Evolutionary conservation across 495 filamentous ascomycete genomes (phyloP), one percentile per base, ranked within the genome.

Genomic region (Aspergillus sclerotiicarbonarius): DNA sequence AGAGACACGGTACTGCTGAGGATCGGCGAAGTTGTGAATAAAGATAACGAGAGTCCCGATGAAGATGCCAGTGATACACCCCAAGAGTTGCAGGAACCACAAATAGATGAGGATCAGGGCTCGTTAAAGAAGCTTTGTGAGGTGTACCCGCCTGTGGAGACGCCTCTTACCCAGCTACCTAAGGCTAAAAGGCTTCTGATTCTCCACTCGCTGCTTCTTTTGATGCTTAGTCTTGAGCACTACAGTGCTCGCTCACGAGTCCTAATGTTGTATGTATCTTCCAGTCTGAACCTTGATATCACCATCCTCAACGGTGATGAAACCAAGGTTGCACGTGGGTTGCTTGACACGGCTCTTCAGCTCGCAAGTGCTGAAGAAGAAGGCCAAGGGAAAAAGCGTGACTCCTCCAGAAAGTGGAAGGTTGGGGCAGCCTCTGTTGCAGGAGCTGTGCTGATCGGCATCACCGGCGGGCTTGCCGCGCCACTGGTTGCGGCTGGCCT

Each of bases 401-500:
- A 86, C 59, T 65, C 75, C 18, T 67, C 80, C 1, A 80, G 88
- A 51, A 88, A 86, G 68, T 94, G 87, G 88, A 96, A 91, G 67
- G 82, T 91, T 21, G 89, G 88, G 15, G 74, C 96, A 12, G 92
- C 91, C 4, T 87, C 87, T n/a, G 89, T 91, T 0, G 87, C 84
- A 21, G 85, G 85, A 20, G 90, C 87, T 39, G 91, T 83, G 0
- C 68, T 96, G 8, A 91, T 96, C 47, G 89, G 87, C 3, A 76
- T 96, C 2, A 96, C 89, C 7, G 88, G 90, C 13, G 87, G 87
- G 25, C 83, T 97, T 5, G 88, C 92, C 6, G 88, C 90, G 4
- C 89, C 94, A 0, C 74, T 98, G 2, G 83, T 92, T 13, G 90
- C 87, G 6, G 92, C 90, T 9, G 89, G 90, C 0, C 79, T 97